A percentile compares a stretch with the other conserved stretches of the same genome.
Evolutionary conservation across 1,284 basidiomycete species (phyloP).

Genomic region (Chalciporus sp.): DNA sequence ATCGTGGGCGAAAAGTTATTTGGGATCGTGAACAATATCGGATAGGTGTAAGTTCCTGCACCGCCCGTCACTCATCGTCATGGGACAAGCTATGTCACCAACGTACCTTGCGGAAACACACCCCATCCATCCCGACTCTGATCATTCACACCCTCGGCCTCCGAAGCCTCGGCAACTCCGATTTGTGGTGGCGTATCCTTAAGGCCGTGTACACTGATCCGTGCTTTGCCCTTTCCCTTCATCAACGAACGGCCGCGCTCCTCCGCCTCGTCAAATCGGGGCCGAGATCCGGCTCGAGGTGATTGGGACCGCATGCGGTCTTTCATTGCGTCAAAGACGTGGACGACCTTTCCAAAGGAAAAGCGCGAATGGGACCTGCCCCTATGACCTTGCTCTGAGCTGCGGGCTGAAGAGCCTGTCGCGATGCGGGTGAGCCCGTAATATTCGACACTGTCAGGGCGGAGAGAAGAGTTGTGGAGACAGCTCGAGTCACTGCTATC

Average conservation of each 20-base stretch:
- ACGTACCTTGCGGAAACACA: constrained; percentile 84
- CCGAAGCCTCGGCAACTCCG: constrained; percentile 9
- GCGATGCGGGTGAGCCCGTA: constrained; percentile 21
- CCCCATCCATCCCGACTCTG: constrained; percentile 75
- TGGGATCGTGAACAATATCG: constrained; percentile 89
- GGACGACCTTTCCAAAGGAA: constrained; percentile 40
- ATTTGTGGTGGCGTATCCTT: constrained; percentile 1
- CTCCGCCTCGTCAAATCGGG: constrained; percentile 18
- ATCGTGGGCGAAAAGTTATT: constrained; percentile 81
- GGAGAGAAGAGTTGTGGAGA: neutral
- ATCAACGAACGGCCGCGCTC: constrained; percentile 26
- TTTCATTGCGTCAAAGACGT: constrained; percentile 42
- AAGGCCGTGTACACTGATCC: neutral
- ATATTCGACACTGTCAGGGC: constrained; percentile 8
- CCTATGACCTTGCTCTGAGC: constrained; percentile 18
- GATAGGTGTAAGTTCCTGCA: constrained; percentile 91
- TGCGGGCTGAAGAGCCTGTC: constrained; percentile 19
- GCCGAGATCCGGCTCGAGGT: constrained; percentile 24
- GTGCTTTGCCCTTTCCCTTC: constrained; percentile 22
- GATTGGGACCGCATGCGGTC: constrained; percentile 46
- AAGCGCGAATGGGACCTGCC: constrained; percentile 42
- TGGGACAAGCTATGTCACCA: constrained; percentile 19
- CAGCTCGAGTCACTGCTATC: constrained; percentile 12
- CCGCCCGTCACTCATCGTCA: constrained; percentile 2
- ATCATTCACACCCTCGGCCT: constrained; percentile 40